Base-by-base conservation (phyloP, 768 basidiomycete genomes). In the Astraeus odoratus region DNA sequence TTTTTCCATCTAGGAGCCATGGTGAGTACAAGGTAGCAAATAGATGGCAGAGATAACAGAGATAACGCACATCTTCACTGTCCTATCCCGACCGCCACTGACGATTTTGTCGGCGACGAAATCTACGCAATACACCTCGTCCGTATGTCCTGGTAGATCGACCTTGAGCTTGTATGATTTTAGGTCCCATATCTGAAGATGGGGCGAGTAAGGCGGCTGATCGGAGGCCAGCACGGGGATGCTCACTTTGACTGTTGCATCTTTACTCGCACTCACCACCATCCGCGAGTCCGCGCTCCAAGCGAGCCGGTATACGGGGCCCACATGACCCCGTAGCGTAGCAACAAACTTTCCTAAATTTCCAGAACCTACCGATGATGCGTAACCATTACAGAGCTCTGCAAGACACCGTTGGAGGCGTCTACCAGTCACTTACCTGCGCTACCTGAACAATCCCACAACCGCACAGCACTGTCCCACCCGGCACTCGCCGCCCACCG, bases 81-180 rank as follows among this genome's bases (percentile, higher is more conserved):
- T 85, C 55, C 81, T 78, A 67, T 98, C 95, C 35, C 86, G 70
- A 12, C 95, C 95, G n/a, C 94, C 95, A 59, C 91, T 95, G 52
- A 96, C 92, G n/a, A 97, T 78, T 64, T 99, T 99, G 69, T 99
- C 95, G 1, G 93, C 94, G 1, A 99, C 94, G 60, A 96, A 99
- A 65, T 98, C 95, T 13, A 99, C 95, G 57, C 95, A 97, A 67
- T 97, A 98, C 27, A 99, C 94, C 63, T 99, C 95, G 54, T 99
- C 95, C 1, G 86, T 88, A 61, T 99, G 95, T 16, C 95, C 95
- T 0, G 93, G 91, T 15, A 99, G 78, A 63, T 99, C 95, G 6
- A 77, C 81, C 59, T 90, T 87, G 50, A 99, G 80, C 67, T 99
- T 98, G 65, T 89, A 91, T 5, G 92, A 97, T 63, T 90, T 93